Percentiles rank a stretch among this genome's conserved stretches.
phyloP scores from a whole-genome alignment of 2,329 filamentous ascomycete genomes.

The Diplodia mutila region DNA sequence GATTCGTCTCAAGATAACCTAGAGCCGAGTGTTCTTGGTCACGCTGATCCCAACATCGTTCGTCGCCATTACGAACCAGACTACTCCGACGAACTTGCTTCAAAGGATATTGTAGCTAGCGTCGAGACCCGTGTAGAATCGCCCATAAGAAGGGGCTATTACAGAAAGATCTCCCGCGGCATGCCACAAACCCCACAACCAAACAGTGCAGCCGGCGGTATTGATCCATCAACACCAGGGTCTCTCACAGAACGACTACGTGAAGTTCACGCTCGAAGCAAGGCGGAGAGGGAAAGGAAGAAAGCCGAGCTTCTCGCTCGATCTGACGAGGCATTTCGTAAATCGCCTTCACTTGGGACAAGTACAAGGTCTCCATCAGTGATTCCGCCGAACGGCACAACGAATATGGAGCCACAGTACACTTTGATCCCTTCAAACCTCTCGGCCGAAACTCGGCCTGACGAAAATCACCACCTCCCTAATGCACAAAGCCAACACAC shows the following conservation, averaged over 20 bases:
- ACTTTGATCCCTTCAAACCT: slow-evolving; percentile 10
- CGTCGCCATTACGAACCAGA: neutral
- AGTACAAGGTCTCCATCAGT: slow-evolving; percentile 13
- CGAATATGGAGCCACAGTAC: slow-evolving; percentile 2
- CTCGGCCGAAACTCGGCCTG: neutral
- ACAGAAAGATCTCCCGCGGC: neutral
- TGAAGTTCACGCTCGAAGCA: neutral
- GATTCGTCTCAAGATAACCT: slow-evolving; percentile 4
- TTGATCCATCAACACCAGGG: neutral
- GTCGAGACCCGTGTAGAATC: neutral
- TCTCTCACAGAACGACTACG: slow-evolving; percentile 8
- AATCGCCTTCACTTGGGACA: neutral
- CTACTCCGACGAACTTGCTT: neutral
- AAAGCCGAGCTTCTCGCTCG: neutral
- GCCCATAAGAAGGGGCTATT: neutral
- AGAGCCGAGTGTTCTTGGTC: neutral
- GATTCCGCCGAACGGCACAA: slow-evolving; percentile 1
- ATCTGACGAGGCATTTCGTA: neutral
- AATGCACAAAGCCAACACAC: neutral
- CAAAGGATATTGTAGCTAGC: slow-evolving; percentile 2
- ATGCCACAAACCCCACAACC: slow-evolving; percentile 9
- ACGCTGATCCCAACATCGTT: slow-evolving; percentile 2
- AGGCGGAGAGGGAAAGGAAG: neutral
- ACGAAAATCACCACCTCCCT: neutral
- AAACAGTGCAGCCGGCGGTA: neutral